phyloP scores from a whole-genome alignment of 345 rosid genomes.

The Citrus hindsii region DNA sequence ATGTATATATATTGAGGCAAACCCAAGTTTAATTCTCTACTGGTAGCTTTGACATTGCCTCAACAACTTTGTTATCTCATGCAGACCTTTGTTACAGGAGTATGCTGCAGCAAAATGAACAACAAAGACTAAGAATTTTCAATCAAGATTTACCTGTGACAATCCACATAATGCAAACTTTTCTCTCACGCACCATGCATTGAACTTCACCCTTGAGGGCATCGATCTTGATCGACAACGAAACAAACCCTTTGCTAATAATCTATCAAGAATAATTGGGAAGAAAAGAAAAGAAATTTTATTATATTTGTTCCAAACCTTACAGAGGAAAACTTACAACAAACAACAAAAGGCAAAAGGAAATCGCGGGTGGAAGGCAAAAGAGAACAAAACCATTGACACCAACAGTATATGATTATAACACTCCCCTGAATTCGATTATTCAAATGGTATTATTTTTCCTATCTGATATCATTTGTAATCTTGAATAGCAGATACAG shows the following conservation, averaged over 20 bases:
- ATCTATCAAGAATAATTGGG: background rate
- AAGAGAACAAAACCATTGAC: background rate
- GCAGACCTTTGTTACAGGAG: background rate
- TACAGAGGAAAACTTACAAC: background rate
- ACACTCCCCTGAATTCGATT: background rate
- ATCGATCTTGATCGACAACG: no score
- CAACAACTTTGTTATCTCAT: background rate
- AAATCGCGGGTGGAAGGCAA: background rate
- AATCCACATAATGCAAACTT: background rate
- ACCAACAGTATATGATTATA: background rate
- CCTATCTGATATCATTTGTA: background rate
- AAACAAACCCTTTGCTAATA: background rate
- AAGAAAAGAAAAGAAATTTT: no score
- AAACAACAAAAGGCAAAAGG: background rate
- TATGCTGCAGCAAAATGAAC: background rate
- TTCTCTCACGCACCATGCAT: background rate
- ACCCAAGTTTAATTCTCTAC: no score
- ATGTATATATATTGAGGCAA: no score
- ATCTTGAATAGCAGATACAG: no score
- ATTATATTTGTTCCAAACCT: background rate
- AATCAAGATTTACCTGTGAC: background rate
- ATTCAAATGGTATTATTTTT: no score
- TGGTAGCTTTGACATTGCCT: no score
- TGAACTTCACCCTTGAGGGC: background rate
- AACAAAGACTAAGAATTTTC: background rate